Percentiles rank a stretch among this genome's conserved stretches.
Evolutionary conservation across 2,329 filamentous ascomycete genomes (phyloP).

Genomic region (Gnomoniopsis sp.): DNA sequence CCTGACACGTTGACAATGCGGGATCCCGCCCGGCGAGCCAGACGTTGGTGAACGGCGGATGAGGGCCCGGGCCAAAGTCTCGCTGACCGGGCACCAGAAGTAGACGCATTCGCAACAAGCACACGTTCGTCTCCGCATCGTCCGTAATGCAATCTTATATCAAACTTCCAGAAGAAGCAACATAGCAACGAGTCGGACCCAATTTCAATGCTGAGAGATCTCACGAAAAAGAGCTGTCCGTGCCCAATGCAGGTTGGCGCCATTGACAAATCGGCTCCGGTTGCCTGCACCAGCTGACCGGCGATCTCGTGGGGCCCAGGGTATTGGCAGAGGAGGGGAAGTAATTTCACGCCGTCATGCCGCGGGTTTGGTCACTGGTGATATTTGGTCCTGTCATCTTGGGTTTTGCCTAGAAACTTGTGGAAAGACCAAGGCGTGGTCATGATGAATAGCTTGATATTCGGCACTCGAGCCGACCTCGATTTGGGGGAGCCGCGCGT

Average conservation of each 20-base stretch:
- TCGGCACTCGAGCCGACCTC: not conserved
- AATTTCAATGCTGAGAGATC: not conserved
- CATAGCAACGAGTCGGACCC: not conserved
- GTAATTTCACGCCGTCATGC: constrained; percentile 14
- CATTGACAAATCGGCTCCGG: not conserved
- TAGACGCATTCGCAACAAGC: too few species aligned
- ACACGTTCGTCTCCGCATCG: too few species aligned
- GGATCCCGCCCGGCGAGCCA: too few species aligned
- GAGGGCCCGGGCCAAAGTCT: not conserved
- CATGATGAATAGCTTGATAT: not conserved
- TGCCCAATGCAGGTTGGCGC: not conserved
- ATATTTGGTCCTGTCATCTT: constrained; percentile 18
- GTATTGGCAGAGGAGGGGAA: constrained; percentile 1
- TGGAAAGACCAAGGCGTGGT: too few species aligned
- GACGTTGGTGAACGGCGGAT: too few species aligned
- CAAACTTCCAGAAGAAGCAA: not conserved
- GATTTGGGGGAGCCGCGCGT: too few species aligned
- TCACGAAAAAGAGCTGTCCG: not conserved
- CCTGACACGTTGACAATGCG: too few species aligned
- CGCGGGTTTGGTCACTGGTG: constrained; percentile 18
- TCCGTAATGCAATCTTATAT: not conserved
- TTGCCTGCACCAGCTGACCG: constrained; percentile 2
- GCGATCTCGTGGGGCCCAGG: constrained; percentile 1
- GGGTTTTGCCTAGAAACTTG: too few species aligned
- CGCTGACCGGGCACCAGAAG: too few species aligned